Evolutionary conservation across 805 yeast genomes (phyloP), one percentile per base, ranked within the genome.

Genomic region (Zygosaccharomyces gambellarensis): DNA sequence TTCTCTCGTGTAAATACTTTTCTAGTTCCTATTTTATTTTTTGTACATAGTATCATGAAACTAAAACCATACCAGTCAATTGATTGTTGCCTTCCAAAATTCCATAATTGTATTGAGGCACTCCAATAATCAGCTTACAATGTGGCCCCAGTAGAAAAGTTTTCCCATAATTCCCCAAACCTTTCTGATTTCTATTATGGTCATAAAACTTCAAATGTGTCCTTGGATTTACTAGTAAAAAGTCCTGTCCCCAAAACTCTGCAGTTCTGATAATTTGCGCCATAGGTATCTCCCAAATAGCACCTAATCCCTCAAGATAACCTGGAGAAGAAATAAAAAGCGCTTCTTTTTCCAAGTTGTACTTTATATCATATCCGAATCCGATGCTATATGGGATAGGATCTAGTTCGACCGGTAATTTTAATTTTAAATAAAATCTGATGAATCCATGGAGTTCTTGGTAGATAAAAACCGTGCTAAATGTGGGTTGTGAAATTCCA

Each of bases 291-390:
- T 58, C 55, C 75, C 81, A 81, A 3, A 82, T 63, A 0, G 75
- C 74, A 0, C 82, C 83, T 25, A 43, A 48, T 4, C 57, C 60
- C 9, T 49, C 46, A 31, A 55, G 49, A 47, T 62, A 61, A 2
- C 77, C 78, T 1, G 79, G 77, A 0, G 80, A 72, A 0, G 79
- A 67, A 2, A 77, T 56, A 44, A 64, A 65, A 21, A 77, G 56
- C 6, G 19, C 14, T 5, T 56, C 53, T 12, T 54, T 53, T 21
- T 53, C 46, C 0, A 32, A 45, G 27, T 49, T 53, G 34, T 51
- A 59, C 6, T 47, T 51, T 5, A 64, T 43, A 1, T 58, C 54
- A 2, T 71, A 69, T 2, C 65, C 65, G 38, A 64, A 61, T 5
- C 74, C 77, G 30, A 71, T 61, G 47, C 68, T 54, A 27, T 51